These are phyloP conservation scores for Trypanosoma brucei DNA, from an alignment of 208 protist genomes.

Conservation along the genomic window DNA sequence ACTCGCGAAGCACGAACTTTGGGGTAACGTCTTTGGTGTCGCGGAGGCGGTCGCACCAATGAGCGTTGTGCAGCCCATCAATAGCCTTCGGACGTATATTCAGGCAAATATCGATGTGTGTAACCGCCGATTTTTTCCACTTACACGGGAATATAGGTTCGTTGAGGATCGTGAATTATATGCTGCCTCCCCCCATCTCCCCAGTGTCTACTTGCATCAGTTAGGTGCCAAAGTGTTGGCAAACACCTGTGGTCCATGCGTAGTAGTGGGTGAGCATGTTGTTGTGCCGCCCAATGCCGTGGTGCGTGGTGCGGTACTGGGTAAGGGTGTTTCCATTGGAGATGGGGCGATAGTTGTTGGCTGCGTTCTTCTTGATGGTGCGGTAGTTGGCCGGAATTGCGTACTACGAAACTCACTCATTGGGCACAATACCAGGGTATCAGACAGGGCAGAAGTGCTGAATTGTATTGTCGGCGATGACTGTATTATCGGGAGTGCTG, in stretches of 20 bases:
- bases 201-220: conserved; percentile 74
- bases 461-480: conserved; percentile 53
- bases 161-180: conserved; percentile 63
- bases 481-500: conserved; percentile 16
- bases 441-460: conserved; percentile 39
- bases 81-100: conserved; percentile 61
- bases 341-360: conserved; percentile 41
- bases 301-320: conserved; percentile 53
- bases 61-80: conserved; percentile 56
- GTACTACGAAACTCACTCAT: conserved; percentile 56
- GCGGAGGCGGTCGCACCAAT: conserved; percentile 33
- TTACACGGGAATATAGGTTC: conserved; percentile 81
- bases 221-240: conserved; percentile 19
- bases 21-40: conserved; percentile 76
- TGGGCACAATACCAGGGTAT: conserved; percentile 40
- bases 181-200: conserved; percentile 53
- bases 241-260: conserved; percentile 31
- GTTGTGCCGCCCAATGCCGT: conserved; percentile 41
- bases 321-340: conserved; percentile 51
- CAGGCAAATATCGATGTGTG: conserved; percentile 75
- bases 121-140: conserved; percentile 65
- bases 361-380: conserved; percentile 70
- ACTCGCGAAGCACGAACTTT: conserved; percentile 61
- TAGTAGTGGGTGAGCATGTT: conserved; percentile 63
- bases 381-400: conserved; percentile 46